phyloP scores from a whole-genome alignment of 768 basidiomycete genomes.

The Leccinum barrowsii region DNA sequence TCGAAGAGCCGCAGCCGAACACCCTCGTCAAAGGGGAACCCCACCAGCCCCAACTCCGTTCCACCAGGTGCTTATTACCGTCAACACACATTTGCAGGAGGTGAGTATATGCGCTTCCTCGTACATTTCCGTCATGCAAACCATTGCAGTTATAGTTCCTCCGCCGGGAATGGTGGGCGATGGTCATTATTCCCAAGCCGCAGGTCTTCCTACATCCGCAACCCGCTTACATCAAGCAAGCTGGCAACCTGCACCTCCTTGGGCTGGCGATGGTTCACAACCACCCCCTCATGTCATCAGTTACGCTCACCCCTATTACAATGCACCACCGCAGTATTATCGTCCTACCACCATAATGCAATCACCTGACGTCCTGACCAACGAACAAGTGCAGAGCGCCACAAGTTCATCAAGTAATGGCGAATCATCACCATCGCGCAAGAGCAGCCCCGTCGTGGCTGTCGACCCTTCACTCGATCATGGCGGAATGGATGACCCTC shows the following conservation, averaged over 20 bases:
- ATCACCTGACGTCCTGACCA: constrained; percentile 14
- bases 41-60: constrained; percentile 31
- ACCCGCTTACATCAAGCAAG: constrained; percentile 42
- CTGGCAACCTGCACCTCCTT: constrained; percentile 39
- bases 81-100: constrained; percentile 53
- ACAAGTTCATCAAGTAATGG: constrained; percentile 21
- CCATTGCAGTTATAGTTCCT: constrained; percentile 39
- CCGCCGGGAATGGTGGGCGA: constrained; percentile 40
- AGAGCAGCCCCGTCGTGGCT: constrained; percentile 21
- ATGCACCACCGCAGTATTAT: constrained; percentile 44
- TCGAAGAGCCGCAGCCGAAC: constrained; percentile 52
- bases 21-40: constrained; percentile 42
- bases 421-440: constrained; percentile 28
- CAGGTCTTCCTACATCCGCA: constrained; percentile 53
- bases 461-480: constrained; percentile 26
- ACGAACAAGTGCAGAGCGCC: constrained; percentile 24
- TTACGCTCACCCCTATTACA: constrained; percentile 37
- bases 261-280: constrained; percentile 35
- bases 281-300: constrained; percentile 33
- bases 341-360: constrained; percentile 34
- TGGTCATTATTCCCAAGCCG: constrained; percentile 37
- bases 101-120: constrained; percentile 19
- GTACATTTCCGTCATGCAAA: constrained; percentile 1
- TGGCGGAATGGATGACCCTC: constrained; percentile 12
- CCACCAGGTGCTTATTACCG: constrained; percentile 54